Percentiles rank a stretch among this genome's conserved stretches.
Evolutionary conservation across 1,284 basidiomycete species (phyloP).

Genomic region (Apiotrichum akiyoshidainum): DNA sequence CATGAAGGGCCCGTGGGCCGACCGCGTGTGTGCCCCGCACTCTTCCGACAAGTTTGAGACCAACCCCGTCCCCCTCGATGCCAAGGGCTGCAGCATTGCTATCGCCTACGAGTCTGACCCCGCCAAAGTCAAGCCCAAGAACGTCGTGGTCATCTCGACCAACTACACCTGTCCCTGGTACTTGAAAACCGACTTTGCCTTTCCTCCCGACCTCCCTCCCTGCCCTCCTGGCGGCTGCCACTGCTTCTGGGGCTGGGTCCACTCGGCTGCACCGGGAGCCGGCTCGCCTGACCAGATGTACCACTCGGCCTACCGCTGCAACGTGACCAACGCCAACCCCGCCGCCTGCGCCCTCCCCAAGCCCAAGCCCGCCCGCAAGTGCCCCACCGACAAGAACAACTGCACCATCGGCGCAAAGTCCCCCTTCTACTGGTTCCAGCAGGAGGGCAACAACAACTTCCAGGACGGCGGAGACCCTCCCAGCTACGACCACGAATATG

Average conservation of each 20-base stretch:
- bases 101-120: constrained; percentile 66
- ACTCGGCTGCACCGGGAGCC: constrained; percentile 23
- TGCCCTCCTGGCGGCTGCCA: constrained; percentile 65
- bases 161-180: constrained; percentile 69
- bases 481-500: constrained; percentile 27
- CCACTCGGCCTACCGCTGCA: constrained; percentile 3
- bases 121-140: constrained; percentile 58
- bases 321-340: not conserved
- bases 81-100: constrained; percentile 34
- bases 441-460: constrained; percentile 53
- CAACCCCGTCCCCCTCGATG: too few species aligned
- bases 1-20: too few species aligned
- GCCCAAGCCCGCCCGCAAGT: constrained; percentile 1
- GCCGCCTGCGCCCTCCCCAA: constrained; percentile 23
- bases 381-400: constrained; percentile 53
- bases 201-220: constrained; percentile 65
- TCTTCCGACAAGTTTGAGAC: too few species aligned
- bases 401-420: constrained; percentile 9
- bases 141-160: constrained; percentile 67
- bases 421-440: constrained; percentile 23
- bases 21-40: too few species aligned
- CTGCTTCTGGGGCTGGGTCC: constrained; percentile 70
- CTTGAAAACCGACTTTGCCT: constrained; percentile 58
- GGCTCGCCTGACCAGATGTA: constrained; percentile 32
- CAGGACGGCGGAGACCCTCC: constrained; percentile 19